Base-by-base conservation (phyloP, 2,329 filamentous ascomycete species). In the Phyllosticta capitalensis region DNA sequence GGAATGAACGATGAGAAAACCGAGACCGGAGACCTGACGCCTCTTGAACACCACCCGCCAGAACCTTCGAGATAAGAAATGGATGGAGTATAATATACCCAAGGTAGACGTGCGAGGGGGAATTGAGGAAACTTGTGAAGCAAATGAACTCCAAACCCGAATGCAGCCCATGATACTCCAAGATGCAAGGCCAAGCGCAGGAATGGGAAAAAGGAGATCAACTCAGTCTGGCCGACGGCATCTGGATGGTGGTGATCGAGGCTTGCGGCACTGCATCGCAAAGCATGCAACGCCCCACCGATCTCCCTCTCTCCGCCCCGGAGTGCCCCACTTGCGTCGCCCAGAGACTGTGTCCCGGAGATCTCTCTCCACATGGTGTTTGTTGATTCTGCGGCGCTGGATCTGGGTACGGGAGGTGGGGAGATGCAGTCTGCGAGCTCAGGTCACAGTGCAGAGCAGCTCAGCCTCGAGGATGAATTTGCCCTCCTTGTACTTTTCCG, bases 401-500 rank as follows among this genome's bases (percentile, higher is more conserved):
- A 14, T 14, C 14, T n/a, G 14, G 38, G 12, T 14, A 45, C 12
- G 17, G 7, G 17, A 14, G 38, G 17, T n/a, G 17, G n/a, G 38
- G 17, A 45, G 17, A 45, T 45, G 38, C 14, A n/a, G 38, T 45
- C 17, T 19, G 14, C 38, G 38, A 45, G 38, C 38, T 45, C 38
- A 45, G 54, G 72, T 78, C 58, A 96, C 91, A 65, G 85, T 86
- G 74, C 89, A 92, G 48, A 97, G 80, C 64, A 96, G 76, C 77
- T 96, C 92, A 30, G 89, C 89, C 78, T 97, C 92, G 60, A 99
- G 81, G 62, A 99, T 99, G 72, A 89, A 97, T 77, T 97, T 99
- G 59, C 91, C 92, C 80, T 99, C 94, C 79, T 99, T 99, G 77
- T 99, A 99, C 77, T 96, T 96, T 81, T 99, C 92, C 64, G 82